Evolutionary conservation across 106 monocot genomes (phyloP), one percentile per base, ranked within the genome.

Genomic region (Posidonia australis): DNA sequence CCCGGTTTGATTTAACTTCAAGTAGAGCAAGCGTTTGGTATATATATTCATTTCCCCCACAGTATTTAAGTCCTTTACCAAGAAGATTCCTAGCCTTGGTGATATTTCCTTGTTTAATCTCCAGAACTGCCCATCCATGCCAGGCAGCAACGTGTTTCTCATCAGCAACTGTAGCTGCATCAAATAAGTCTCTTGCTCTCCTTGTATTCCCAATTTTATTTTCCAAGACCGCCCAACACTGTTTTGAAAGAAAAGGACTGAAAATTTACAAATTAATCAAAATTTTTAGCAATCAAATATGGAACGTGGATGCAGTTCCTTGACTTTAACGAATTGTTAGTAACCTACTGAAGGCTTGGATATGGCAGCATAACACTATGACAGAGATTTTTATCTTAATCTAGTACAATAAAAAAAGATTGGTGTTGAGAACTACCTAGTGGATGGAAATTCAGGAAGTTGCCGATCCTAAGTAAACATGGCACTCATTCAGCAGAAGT

Each of bases 151-250:
- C 69, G 67, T 94, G 94, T 42, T 72, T 90, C 70, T 84, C 82
- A 74, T 94, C 86, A 64, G 94, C 94, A n/a, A 84, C 94, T n/a
- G 82, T 94, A 3, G 94, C 84, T 64, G 94, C 94, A 82, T 94
- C 90, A 84, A 94, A 94, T 24, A 90, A 73, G 30, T 94, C 94
- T 72, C 96, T 90, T 59, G 96, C 90, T 70, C 71, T 84, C 48
- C 79, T 76, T 24, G 82, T 36, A 61, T 90, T 90, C 28, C 96
- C 90, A 22, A 62, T 66, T 57, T 84, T 98, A 56, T 72, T 87
- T 79, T 98, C 96, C 60, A 98, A 67, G 63, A 98, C 82, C 55
- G 96, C 96, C 96, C 96, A 98, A 67, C 96, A 90, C 90, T 96
- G 79, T 53, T 49, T 48, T 24, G 71, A 71, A 21, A 25, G 23